A percentile compares a stretch with the other conserved stretches of the same genome.
These are phyloP conservation scores for Chamaenerion angustifolium DNA, from an alignment of 345 rosid genomes.

Conservation along the genomic window DNA sequence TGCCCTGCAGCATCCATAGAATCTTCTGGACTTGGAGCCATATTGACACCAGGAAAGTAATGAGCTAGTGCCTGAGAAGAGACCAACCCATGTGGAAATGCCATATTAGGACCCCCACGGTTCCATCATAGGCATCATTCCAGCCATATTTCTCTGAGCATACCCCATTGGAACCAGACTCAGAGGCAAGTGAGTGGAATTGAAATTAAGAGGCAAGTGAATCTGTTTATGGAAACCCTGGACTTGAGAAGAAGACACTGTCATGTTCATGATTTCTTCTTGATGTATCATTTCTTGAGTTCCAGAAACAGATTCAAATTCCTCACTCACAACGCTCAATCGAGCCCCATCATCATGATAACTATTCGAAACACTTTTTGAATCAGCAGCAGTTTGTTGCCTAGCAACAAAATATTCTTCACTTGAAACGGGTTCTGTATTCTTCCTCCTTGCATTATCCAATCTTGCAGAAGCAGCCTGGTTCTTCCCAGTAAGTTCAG, in stretches of 20 bases:
- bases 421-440: slow-evolving; percentile 30
- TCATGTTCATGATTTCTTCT: slow-evolving; percentile 58
- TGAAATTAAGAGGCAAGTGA: too few species aligned
- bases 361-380: slow-evolving; percentile 30
- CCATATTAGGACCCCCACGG: slow-evolving; percentile 50
- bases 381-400: slow-evolving; percentile 34
- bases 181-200: slow-evolving; percentile 57
- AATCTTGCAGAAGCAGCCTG: slow-evolving; percentile 31
- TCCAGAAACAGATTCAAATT: slow-evolving; percentile 23
- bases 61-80: slow-evolving; percentile 37
- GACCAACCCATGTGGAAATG: slow-evolving; percentile 48
- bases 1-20: slow-evolving; percentile 27
- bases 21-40: slow-evolving; percentile 43
- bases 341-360: slow-evolving; percentile 26
- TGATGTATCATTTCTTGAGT: slow-evolving; percentile 49
- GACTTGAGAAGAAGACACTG: slow-evolving; percentile 35
- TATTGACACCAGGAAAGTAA: slow-evolving; percentile 43
- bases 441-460: slow-evolving; percentile 41
- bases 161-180: slow-evolving; percentile 52
- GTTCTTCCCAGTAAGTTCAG: slow-evolving; percentile 37
- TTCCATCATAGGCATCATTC: slow-evolving; percentile 50
- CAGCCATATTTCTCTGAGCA: slow-evolving; percentile 51
- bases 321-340: slow-evolving; percentile 10
- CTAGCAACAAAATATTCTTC: slow-evolving; percentile 37
- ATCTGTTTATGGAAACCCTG: slow-evolving; percentile 62